Percentiles rank a stretch among this genome's conserved stretches.
Evolutionary conservation across 1,284 basidiomycete species (phyloP).

Genomic region (Ceratobasidium sp.): DNA sequence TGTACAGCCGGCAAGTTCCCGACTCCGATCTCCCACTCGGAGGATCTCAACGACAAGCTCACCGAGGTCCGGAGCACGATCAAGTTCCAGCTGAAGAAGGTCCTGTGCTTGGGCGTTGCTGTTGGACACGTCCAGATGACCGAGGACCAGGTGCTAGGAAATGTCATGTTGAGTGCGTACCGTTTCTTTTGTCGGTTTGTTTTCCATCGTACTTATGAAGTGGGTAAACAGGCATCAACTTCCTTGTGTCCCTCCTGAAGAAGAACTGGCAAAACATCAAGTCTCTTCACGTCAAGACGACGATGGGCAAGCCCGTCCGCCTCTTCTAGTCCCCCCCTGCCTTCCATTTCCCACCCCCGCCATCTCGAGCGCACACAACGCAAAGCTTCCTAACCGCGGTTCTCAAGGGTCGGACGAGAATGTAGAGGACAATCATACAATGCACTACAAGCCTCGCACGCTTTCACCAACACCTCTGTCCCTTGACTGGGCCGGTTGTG

Average conservation of each 20-base stretch:
- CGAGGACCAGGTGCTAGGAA: constrained; percentile 95
- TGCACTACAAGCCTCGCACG: constrained; percentile 91
- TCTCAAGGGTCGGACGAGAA: not conserved
- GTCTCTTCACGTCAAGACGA: constrained; percentile 97
- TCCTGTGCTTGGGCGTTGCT: constrained; percentile 98
- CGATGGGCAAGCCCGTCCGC: constrained; percentile 98
- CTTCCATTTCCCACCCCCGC: constrained; percentile 30
- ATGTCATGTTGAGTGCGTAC: constrained; percentile 91
- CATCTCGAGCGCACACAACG: constrained; percentile 23
- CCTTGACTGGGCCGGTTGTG: constrained; percentile 65
- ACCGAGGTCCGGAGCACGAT: constrained; percentile 97
- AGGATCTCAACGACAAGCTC: constrained; percentile 93
- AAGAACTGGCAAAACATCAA: constrained; percentile 99
- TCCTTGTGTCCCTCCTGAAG: constrained; percentile 98
- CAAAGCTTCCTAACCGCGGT: not conserved
- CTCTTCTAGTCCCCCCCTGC: constrained; percentile 71
- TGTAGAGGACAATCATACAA: constrained; percentile 54
- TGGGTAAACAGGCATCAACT: constrained; percentile 84
- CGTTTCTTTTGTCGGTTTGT: constrained; percentile 1
- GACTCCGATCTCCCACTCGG: constrained; percentile 90
- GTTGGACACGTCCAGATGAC: constrained; percentile 98
- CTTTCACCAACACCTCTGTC: constrained; percentile 80
- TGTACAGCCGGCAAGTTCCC: constrained; percentile 96
- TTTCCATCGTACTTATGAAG: not conserved
- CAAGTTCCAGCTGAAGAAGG: constrained; percentile 99